Evolutionary conservation across 169 alveolate species (phyloP), one percentile per base, ranked within the genome.

Genomic region (Cystoisospora suis): DNA sequence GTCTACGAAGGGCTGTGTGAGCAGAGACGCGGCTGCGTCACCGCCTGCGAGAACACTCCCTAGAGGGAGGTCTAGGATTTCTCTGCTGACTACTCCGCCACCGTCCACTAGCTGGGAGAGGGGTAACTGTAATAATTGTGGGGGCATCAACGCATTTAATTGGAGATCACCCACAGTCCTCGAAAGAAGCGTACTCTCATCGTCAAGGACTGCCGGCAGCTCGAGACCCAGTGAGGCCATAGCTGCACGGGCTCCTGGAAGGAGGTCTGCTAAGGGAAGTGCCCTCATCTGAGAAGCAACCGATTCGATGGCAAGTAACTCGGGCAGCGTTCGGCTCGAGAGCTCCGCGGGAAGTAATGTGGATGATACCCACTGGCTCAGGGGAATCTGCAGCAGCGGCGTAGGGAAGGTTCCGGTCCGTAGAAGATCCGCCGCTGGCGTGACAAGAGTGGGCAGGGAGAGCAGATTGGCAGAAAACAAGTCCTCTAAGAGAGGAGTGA

Each of bases 31-130:
- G 27, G 83, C 83, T 17, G 83, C 83, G 15, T 72, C 83, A 20
- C 56, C 83, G 15, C 47, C 58, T 34, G 83, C 83, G 32, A 72
- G 83, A 27, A 72, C 34, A 9, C 56, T 72, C 58, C 83, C 83
- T 0, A 72, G 83, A 20, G 83, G 53, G 36, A 72, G 53, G 46
- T 72, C 83, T 46, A 72, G 83, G 56, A 38, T 72, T 3, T 72
- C 83, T 38, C 56, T n/a, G 36, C 58, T 38, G 20, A 40, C 58
- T 46, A 36, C 56, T n/a, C 77, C 77, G 42, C n/a, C 34, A 1
- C 77, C 77, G 77, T 72, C 56, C 27, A 72, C 58, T 40, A 72
- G 83, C 56, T 72, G 83, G 1, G 46, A 34, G 3, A 72, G 83
- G 12, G 83, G 83, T 9, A 72, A 17, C 58, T 72, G 56, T 2